Evolutionary conservation across 768 basidiomycete species (phyloP).

Genomic region (Cantharellus anzutake): DNA sequence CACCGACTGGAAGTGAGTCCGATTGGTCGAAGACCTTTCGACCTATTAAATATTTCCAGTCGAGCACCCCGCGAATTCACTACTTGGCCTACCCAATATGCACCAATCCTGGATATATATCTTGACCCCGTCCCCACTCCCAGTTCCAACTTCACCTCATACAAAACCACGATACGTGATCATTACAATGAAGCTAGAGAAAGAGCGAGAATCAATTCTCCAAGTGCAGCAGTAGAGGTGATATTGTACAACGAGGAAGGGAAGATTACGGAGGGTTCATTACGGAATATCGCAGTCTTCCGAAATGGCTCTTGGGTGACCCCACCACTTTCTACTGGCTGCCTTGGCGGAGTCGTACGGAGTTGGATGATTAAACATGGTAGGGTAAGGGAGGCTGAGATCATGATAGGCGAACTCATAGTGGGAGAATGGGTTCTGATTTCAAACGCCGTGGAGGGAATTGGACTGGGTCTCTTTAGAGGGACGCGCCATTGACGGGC

Average conservation of each 20-base stretch:
- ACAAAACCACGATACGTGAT: no score
- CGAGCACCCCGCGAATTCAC: background rate
- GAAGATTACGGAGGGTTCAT: background rate
- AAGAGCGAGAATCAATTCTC: background rate
- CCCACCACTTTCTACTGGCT: no score
- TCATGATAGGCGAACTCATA: no score
- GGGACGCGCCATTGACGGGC: no score
- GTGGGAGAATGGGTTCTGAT: no score
- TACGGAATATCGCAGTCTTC: background rate
- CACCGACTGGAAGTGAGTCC: background rate
- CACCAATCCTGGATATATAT: background rate
- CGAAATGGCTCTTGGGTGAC: background rate
- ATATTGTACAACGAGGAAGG: background rate
- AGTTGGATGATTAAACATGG: no score
- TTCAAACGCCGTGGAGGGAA: no score
- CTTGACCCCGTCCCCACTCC: background rate
- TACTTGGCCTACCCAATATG: background rate
- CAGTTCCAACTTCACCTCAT: background rate
- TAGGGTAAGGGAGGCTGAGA: no score
- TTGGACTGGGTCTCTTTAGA: no score
- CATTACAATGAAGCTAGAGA: no score
- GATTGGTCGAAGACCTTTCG: background rate
- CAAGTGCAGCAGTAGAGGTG: background rate
- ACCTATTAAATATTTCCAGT: background rate
- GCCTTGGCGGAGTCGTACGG: no score